Conservation (phyloP, 805 yeast genomes). For the Hanseniaspora lachancei region DNA sequence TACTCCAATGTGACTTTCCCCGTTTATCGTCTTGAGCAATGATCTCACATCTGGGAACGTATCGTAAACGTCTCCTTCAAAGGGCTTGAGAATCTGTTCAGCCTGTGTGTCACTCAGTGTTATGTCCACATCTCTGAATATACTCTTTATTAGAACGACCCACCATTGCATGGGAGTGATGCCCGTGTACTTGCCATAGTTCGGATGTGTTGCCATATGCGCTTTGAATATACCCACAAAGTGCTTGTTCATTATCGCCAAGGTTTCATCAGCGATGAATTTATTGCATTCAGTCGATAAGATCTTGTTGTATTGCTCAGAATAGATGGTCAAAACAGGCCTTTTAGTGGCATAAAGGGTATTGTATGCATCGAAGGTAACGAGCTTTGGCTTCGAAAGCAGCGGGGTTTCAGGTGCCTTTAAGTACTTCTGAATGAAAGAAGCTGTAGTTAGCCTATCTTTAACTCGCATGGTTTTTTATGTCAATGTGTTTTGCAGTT, state of each 20-base stretch:
- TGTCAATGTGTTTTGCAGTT: not conserved
- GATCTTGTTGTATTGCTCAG: constrained; percentile 19
- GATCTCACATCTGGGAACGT: constrained; percentile 43
- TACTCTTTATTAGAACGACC: constrained; percentile 35
- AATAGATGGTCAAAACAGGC: constrained; percentile 44
- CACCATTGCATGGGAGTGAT: constrained; percentile 42
- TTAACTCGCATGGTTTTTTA: not conserved
- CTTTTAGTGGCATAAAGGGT: constrained; percentile 47
- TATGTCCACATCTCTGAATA: constrained; percentile 30
- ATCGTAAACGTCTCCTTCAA: constrained; percentile 42
- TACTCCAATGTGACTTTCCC: constrained; percentile 28
- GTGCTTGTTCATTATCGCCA: constrained; percentile 18
- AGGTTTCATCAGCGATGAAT: constrained; percentile 28
- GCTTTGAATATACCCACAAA: constrained; percentile 29
- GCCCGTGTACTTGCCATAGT: constrained; percentile 41
- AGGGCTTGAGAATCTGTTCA: constrained; percentile 31
- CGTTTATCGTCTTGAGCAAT: constrained; percentile 28
- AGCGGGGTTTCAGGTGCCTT: constrained; percentile 16
- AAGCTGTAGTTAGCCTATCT: not conserved
- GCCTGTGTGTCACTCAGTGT: constrained; percentile 30
- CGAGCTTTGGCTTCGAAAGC: constrained; percentile 29
- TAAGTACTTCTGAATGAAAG: not conserved
- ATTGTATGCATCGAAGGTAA: constrained; percentile 58
- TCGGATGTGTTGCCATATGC: constrained; percentile 36
- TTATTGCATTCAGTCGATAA: constrained; percentile 21